Base-by-base conservation (phyloP, 192 early-diverging fungal species). In the Chytriomyces confervae region DNA sequence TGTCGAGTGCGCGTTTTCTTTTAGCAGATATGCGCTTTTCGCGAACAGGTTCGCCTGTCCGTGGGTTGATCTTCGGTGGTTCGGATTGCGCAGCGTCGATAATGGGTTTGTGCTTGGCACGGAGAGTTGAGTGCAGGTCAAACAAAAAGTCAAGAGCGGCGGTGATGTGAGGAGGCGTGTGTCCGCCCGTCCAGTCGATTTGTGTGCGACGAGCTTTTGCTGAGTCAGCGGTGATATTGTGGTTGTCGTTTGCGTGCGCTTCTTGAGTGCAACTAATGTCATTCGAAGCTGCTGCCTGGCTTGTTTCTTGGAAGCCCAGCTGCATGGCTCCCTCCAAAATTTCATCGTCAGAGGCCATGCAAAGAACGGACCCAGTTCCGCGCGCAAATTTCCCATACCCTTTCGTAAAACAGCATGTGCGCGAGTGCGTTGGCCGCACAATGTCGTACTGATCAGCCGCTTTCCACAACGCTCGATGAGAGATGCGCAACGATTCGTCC, bases 341-440 rank as follows among this genome's bases (percentile, higher is more conserved):
- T 27, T 77, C 76, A 13, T 57, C 66, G 45, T 77, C 76, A 62
- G 23, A 24, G 16, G 76, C 76, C 66, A 77, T 69, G 61, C 60
- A 62, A 61, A 79, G 45, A 13, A 79, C 69, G 29, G 77, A 79
- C 16, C 77, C 77, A 9, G 77, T 72, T 20, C 77, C 77, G 3
- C 69, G 53, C 51, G 77, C 67, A 65, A 61, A 69, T 18, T 62
- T 10, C 6, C 69, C 68, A 65, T 79, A 79, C 23, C 69, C 69
- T 71, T 79, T 79, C 27, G 77, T 79, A 48, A 79, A 79, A 64
- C 77, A 79, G 65, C 77, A 79, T 16, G 48, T 64, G 7, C 77
- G 24, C 16, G 20, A 8, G 50, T 61, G 50, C 6, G 16, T 62
- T 16, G 69, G 46, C 11, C 62, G 62, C 23, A 79, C 20, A 72